A percentile compares a stretch with the other conserved stretches of the same genome.
These are phyloP conservation scores for Geranomyces michiganensis DNA, from an alignment of 192 early-diverging fungal genomes.

Conservation along the genomic window DNA sequence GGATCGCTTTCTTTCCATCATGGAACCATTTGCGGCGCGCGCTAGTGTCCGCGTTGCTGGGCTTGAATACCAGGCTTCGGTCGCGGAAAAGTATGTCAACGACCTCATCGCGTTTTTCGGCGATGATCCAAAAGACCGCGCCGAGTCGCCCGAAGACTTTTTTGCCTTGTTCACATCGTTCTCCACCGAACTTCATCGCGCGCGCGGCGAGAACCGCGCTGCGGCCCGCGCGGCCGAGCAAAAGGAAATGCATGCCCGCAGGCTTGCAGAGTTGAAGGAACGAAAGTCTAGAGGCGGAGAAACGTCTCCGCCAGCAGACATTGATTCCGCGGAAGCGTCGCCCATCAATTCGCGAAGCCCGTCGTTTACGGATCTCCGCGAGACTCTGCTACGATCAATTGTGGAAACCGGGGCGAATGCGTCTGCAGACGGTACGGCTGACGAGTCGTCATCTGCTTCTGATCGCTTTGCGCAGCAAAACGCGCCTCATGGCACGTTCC, in stretches of 20 bases:
- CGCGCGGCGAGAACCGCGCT: constrained; percentile 25
- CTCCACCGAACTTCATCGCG: constrained; percentile 28
- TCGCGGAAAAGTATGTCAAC: constrained; percentile 39
- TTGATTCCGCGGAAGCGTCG: neutral
- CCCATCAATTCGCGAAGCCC: constrained; percentile 2
- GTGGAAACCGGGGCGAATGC: neutral
- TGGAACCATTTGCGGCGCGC: constrained; percentile 34
- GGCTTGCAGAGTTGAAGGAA: neutral
- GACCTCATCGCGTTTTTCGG: constrained; percentile 48
- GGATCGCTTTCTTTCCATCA: constrained; percentile 35
- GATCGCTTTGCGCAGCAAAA: constrained; percentile 7
- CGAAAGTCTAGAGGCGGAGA: neutral
- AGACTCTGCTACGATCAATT: constrained; percentile 20
- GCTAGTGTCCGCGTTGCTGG: constrained; percentile 37
- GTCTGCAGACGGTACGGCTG: neutral
- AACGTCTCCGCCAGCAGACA: neutral
- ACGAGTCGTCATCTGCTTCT: constrained; percentile 6
- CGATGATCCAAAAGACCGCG: constrained; percentile 41
- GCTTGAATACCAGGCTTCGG: constrained; percentile 31
- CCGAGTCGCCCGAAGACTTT: constrained; percentile 45
- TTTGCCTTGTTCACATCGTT: constrained; percentile 78
- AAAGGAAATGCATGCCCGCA: constrained; percentile 13
- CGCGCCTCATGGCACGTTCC: constrained; percentile 19
- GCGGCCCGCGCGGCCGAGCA: constrained; percentile 11
- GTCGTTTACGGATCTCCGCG: constrained; percentile 24